Base-by-base conservation (phyloP, 2,329 filamentous ascomycete genomes). In the Penicillium frequentans region DNA sequence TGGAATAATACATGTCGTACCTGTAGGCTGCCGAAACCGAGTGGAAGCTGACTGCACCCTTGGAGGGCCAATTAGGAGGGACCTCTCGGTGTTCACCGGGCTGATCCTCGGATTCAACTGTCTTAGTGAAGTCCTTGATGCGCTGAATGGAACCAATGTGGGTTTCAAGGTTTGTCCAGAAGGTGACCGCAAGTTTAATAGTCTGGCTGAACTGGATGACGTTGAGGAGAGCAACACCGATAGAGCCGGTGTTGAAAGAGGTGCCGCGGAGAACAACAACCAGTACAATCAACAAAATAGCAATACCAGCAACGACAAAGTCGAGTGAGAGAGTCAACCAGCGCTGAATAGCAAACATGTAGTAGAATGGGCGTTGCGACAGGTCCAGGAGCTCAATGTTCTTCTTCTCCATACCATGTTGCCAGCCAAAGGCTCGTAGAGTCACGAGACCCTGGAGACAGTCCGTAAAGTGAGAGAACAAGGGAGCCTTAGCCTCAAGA, bases 151-250 rank as follows among this genome's bases (percentile, higher is more conserved):
- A 83, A 8, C 84, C 84, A 45, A 87, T 79, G 37, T 80, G 78
- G 0, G 83, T 86, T 61, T 87, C 84, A 16, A 86, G 71, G 43
- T 77, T 76, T 0, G 84, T 86, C 83, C 83, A 86, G 46, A 76
- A 79, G 19, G 75, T 75, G 8, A 84, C 74, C n/a, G 84, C 68
- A 10, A 79, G 67, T 55, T 80, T 81, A 56, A 86, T 74, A 51
- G 75, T 78, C 44, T 80, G 75, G 44, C 79, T 83, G 68, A 86
- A 83, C 23, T 77, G 70, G 26, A 85, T 79, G 35, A 84, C 75
- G 54, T 83, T 83, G 24, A 83, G 68, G 13, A 86, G 68, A 0
- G 81, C 81, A 8, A 85, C 75, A 56, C 82, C 83, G 6, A 84
- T 76, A 46, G 78, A 79, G 24, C 80, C 81, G 2, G 79, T 75